Percentiles rank a stretch among this genome's conserved stretches.
phyloP scores from a whole-genome alignment of 768 basidiomycete genomes.

The Daedaleopsis sinensis region DNA sequence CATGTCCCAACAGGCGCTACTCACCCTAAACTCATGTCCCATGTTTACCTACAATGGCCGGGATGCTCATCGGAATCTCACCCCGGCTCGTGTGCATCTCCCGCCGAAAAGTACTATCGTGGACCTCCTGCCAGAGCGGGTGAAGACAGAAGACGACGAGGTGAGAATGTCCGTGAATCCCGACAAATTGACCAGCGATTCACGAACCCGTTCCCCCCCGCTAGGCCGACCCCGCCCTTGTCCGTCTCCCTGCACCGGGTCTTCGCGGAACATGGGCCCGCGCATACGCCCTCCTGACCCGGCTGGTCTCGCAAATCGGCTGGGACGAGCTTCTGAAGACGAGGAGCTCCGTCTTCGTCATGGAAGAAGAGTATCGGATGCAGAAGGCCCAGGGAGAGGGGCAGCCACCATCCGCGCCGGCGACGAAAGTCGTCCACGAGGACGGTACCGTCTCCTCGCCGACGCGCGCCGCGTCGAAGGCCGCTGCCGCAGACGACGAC shows the following conservation, averaged over 20 bases:
- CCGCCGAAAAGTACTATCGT: conserved; percentile 86
- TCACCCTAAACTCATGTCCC: conserved; percentile 98
- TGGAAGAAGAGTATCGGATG: conserved; percentile 99
- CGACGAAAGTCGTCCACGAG: conserved; percentile 55
- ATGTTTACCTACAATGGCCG: conserved; percentile 99
- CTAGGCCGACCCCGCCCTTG: conserved; percentile 89
- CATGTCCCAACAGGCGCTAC: conserved; percentile 54
- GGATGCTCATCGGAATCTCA: conserved; percentile 85
- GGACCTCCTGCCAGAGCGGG: conserved; percentile 87
- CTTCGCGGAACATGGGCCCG: conserved; percentile 95
- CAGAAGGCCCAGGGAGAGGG: conserved; percentile 86
- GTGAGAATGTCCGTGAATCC: conserved; percentile 37
- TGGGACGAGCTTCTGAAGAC: conserved; percentile 99
- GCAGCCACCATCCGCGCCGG: conserved; percentile 34
- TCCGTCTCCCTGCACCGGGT: conserved; percentile 93
- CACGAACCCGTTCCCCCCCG: background rate
- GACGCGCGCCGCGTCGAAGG: conserved; percentile 19
- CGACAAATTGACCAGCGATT: background rate
- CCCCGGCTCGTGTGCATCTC: conserved; percentile 79
- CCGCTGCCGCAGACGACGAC: conserved; percentile 63
- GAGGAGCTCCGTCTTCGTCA: conserved; percentile 94
- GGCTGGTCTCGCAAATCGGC: conserved; percentile 91
- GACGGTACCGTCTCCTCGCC: conserved; percentile 53
- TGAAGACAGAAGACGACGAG: conserved; percentile 84
- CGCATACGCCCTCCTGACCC: conserved; percentile 88